Evolutionary conservation across 2,329 filamentous ascomycete genomes (phyloP).

Genomic region (Alternaria angustiovoidea): DNA sequence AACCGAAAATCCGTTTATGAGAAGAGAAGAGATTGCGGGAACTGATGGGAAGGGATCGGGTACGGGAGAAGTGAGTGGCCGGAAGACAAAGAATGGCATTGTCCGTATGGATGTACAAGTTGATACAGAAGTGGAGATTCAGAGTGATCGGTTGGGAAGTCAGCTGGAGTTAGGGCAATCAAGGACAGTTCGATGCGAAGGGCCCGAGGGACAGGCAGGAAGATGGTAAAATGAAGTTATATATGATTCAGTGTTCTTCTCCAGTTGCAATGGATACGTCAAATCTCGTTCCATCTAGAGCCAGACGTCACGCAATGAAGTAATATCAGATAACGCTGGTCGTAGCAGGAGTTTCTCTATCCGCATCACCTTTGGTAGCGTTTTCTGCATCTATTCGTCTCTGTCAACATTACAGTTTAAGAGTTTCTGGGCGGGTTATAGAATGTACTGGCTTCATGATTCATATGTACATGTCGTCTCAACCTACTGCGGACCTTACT

Average conservation of each 20-base stretch:
- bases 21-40: conserved; percentile 20
- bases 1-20: conserved; percentile 17
- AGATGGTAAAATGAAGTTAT: neutral
- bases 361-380: neutral
- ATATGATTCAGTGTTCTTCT: neutral
- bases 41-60: conserved; percentile 29
- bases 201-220: conserved; percentile 5
- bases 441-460: neutral
- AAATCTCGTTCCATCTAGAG: neutral
- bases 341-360: neutral
- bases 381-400: neutral
- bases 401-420: neutral
- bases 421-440: neutral
- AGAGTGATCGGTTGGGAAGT: conserved; percentile 27
- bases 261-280: neutral
- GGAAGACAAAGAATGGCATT: conserved; percentile 18
- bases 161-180: conserved; percentile 6
- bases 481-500: neutral
- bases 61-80: neutral
- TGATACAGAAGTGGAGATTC: conserved; percentile 40
- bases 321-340: neutral
- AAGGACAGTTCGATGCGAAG: conserved; percentile 19
- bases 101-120: conserved; percentile 32
- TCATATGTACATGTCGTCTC: neutral
- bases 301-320: conserved; percentile 2